A percentile compares a stretch with the other conserved stretches of the same genome.
Conservation (phyloP, 176 grass and related monocot species). For the Triticum monococcum region DNA sequence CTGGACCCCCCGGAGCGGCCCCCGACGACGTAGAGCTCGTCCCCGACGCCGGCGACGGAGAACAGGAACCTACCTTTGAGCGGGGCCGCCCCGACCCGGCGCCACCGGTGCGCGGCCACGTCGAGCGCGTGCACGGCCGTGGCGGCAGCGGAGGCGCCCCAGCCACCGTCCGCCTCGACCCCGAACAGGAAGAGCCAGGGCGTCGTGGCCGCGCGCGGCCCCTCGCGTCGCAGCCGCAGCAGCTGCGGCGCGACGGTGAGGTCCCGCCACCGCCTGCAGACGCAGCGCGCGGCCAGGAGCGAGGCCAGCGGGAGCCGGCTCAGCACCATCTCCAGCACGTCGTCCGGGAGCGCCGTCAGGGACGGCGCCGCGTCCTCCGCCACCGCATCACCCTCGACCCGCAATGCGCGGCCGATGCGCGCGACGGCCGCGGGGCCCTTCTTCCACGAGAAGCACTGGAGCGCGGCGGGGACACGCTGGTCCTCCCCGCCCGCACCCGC, state of each 20-base stretch:
- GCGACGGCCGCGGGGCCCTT: not conserved
- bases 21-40: conserved; percentile 70
- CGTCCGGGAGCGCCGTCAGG: conserved; percentile 60
- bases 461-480: not conserved
- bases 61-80: conserved; percentile 59
- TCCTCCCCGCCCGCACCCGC: not conserved
- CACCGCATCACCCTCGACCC: not conserved
- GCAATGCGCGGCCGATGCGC: not conserved
- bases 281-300: conserved; percentile 72
- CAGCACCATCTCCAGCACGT: conserved; percentile 84
- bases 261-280: conserved; percentile 79
- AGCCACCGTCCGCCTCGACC: conserved; percentile 48
- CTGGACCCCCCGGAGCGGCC: conserved; percentile 47
- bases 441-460: conserved; percentile 54
- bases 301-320: conserved; percentile 60
- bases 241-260: conserved; percentile 66
- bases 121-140: conserved; percentile 70
- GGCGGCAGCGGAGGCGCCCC: conserved; percentile 25
- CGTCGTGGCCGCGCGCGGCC: not conserved
- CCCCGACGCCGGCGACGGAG: conserved; percentile 55
- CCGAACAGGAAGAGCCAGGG: conserved; percentile 86
- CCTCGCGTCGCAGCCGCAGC: conserved; percentile 45
- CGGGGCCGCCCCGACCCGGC: conserved; percentile 33
- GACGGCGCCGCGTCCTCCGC: not conserved
- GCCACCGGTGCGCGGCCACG: conserved; percentile 56